phyloP scores from a whole-genome alignment of 2,329 filamentous ascomycete species.

The Aspergillus pseudoterreus region DNA sequence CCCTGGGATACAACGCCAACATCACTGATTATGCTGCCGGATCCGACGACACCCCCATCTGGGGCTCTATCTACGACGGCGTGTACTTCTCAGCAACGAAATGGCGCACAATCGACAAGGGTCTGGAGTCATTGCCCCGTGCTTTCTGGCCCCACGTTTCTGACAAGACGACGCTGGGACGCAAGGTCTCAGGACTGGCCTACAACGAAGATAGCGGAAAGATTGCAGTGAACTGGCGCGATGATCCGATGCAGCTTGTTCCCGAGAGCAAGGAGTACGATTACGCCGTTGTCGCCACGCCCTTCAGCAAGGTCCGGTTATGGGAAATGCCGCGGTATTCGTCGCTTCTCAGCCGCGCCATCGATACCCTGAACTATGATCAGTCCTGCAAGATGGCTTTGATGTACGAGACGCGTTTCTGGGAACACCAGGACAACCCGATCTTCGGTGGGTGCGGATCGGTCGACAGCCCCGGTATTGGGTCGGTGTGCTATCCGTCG shows the following conservation, averaged over 20 bases:
- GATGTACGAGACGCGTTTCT: conserved; percentile 64
- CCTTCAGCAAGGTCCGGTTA: conserved; percentile 61
- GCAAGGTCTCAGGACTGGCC: conserved; percentile 55
- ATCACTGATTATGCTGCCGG: conserved; percentile 53
- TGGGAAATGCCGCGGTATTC: conserved; percentile 58
- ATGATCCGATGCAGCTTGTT: conserved; percentile 33
- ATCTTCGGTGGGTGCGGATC: conserved; percentile 57
- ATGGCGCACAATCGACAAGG: conserved; percentile 64
- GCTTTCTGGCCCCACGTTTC: conserved; percentile 62
- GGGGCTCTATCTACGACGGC: conserved; percentile 53
- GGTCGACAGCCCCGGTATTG: conserved; percentile 28
- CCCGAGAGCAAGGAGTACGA: conserved; percentile 55
- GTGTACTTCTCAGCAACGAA: conserved; percentile 58
- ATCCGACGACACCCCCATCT: conserved; percentile 40
- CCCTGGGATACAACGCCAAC: conserved; percentile 52
- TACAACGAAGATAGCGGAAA: conserved; percentile 51
- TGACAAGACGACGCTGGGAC: conserved; percentile 54
- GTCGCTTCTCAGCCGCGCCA: conserved; percentile 48
- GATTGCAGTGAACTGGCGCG: conserved; percentile 57
- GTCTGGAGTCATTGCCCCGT: conserved; percentile 55
- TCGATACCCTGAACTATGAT: conserved; percentile 48
- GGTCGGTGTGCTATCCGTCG: conserved; percentile 34
- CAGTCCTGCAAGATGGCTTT: conserved; percentile 59
- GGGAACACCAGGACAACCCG: conserved; percentile 51
- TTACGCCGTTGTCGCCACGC: conserved; percentile 63